Base-by-base conservation (phyloP, 345 rosid genomes). In the Eucalyptus grandis region DNA sequence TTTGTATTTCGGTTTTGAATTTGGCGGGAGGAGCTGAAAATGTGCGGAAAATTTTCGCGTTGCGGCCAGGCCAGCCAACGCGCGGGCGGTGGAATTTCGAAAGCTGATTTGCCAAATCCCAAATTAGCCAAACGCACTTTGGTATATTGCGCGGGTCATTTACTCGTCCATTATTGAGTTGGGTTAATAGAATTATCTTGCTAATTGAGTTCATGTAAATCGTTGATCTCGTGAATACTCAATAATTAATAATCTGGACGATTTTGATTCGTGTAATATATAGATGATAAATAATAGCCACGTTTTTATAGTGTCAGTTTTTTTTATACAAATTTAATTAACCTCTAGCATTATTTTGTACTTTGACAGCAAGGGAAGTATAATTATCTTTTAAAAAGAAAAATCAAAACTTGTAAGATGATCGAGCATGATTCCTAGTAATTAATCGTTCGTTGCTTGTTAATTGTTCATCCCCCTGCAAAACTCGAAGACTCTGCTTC, bases 181-280 rank as follows among this genome's bases (percentile, higher is more conserved):
- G 82, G 72, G 14, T 19, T 4, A 6, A 37, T 19, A 72, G 12
- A 19, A 10, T 37, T 10, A 6, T 72, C 6, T 4, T 17, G 12
- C 6, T 34, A 69, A 69, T 69, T 4, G 2, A 69, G 13, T 17
- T 19, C 27, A 19, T 5, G 4, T 72, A 1, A 72, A 72, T 7
- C 2, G 5, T 37, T 37, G 2, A 34, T 34, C 1, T 1, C 1
- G 4, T 37, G 46, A 72, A 4, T 11, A 17, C 3, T 22, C 5
- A 1, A 11, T 10, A 2, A 11, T 37, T 19, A 37, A 14, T 65
- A 11, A 10, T 15, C 2, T 0, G 0, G 2, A 62, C 2, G 2
- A 30, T 30, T 62, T 62, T 62, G 16, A 62, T 13, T 30, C 4
- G 0, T 62, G 12, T n/a, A 13, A 65, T 15, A 14, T 14, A 15